Conservation (phyloP, 441 rosid species). For the Erysimum cheiri region DNA sequence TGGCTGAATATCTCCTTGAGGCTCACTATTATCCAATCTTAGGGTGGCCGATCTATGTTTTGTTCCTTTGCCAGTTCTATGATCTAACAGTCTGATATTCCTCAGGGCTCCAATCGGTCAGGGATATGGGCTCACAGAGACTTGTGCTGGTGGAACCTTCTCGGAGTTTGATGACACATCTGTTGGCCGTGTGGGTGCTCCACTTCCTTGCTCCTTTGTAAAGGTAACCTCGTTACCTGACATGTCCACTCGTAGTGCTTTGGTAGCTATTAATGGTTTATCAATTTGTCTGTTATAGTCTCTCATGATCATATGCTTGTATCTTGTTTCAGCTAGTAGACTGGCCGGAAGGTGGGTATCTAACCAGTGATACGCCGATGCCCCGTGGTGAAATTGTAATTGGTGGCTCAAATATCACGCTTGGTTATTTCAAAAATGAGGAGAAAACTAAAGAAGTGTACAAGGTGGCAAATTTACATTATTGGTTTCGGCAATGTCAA, state of each 20-base stretch:
- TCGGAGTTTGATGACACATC: conserved; percentile 96
- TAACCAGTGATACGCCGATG: conserved; percentile 77
- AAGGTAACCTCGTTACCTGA: conserved; percentile 61
- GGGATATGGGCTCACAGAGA: conserved; percentile 99
- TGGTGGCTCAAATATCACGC: conserved; percentile 93
- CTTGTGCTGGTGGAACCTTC: conserved; percentile 97
- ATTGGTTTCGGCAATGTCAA: background rate
- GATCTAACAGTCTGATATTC: conserved; percentile 36
- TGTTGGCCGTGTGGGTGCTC: conserved; percentile 97
- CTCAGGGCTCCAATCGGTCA: conserved; percentile 96
- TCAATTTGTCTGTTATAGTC: background rate
- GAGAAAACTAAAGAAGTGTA: conserved; percentile 84
- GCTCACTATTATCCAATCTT: background rate
- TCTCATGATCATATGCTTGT: conserved; percentile 6
- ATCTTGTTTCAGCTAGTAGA: conserved; percentile 76
- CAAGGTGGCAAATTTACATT: conserved; percentile 59
- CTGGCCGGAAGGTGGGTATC: conserved; percentile 97
- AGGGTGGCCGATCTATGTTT: background rate
- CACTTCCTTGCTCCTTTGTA: conserved; percentile 88
- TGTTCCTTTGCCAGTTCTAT: conserved; percentile 30
- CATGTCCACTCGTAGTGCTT: background rate
- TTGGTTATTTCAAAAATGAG: conserved; percentile 92
- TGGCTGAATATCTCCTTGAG: conserved; percentile 32
- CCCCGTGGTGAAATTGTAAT: conserved; percentile 96
- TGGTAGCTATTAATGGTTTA: background rate